These are phyloP conservation scores for Pugionium cornutum DNA, from an alignment of 345 rosid species.

Conservation along the genomic window DNA sequence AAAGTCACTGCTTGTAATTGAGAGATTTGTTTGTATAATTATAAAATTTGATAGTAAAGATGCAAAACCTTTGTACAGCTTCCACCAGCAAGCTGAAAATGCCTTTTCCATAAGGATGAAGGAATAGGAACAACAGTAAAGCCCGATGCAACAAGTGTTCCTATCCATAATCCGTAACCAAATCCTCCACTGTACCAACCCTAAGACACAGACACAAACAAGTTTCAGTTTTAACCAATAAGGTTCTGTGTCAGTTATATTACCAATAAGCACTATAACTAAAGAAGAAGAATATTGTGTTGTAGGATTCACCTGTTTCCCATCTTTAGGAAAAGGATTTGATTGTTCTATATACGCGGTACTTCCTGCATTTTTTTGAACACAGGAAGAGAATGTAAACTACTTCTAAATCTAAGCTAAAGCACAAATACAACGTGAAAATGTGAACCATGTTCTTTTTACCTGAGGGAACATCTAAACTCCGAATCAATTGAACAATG, in stretches of 20 bases:
- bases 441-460: constrained; percentile 6
- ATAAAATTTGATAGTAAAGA: not conserved
- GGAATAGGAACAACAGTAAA: constrained; percentile 84
- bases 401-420: not conserved
- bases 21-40: not conserved
- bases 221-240: not conserved
- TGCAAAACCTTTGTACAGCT: constrained; percentile 51
- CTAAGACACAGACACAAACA: constrained; percentile 33
- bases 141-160: constrained; percentile 82
- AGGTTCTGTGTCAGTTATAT: not conserved
- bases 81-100: constrained; percentile 58
- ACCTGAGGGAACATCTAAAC: constrained; percentile 74
- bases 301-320: constrained; percentile 56
- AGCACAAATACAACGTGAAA: not conserved
- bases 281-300: not conserved
- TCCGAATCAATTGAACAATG: constrained; percentile 66
- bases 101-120: constrained; percentile 72
- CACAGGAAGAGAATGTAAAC: not conserved
- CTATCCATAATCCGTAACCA: constrained; percentile 89
- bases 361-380: constrained; percentile 47
- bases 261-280: not conserved
- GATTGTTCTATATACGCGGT: constrained; percentile 73
- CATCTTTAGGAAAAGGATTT: constrained; percentile 73
- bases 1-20: not conserved
- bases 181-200: constrained; percentile 98